Evolutionary conservation across 306 rosid genomes (phyloP).

Genomic region (Morella rubra): DNA sequence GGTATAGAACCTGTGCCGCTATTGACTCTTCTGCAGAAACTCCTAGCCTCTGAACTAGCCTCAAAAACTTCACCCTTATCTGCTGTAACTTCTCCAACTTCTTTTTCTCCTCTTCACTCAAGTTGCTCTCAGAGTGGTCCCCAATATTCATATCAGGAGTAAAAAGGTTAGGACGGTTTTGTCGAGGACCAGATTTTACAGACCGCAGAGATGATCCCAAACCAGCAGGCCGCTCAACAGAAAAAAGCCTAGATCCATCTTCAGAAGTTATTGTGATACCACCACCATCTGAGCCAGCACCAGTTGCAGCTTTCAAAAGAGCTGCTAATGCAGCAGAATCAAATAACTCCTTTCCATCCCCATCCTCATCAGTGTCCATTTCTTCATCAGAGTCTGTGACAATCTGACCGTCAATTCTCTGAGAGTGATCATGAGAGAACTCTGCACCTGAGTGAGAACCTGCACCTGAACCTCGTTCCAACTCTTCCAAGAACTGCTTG

Average conservation of each 20-base stretch:
- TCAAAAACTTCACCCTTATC: constrained; percentile 69
- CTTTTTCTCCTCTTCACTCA: constrained; percentile 77
- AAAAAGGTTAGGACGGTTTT: constrained; percentile 55
- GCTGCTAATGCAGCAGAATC: constrained; percentile 95
- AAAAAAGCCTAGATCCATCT: constrained; percentile 92
- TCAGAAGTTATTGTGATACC: constrained; percentile 72
- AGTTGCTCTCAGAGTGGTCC: constrained; percentile 46
- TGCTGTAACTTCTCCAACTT: constrained; percentile 74
- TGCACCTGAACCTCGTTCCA: constrained; percentile 54
- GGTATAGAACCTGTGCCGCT: constrained; percentile 81
- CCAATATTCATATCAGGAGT: constrained; percentile 40
- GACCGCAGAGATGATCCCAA: constrained; percentile 80
- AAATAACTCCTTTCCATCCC: constrained; percentile 78
- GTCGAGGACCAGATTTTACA: constrained; percentile 59
- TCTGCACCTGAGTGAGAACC: constrained; percentile 52
- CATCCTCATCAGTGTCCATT: constrained; percentile 82
- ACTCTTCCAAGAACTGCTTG: constrained; percentile 58
- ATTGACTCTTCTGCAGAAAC: constrained; percentile 77
- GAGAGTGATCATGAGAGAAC: constrained; percentile 49
- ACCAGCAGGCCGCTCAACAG: constrained; percentile 98
- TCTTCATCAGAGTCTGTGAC: constrained; percentile 89
- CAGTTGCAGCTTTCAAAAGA: constrained; percentile 86
- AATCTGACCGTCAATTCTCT: constrained; percentile 86
- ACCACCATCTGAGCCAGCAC: constrained; percentile 70
- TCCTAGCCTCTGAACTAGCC: constrained; percentile 79